Evolutionary conservation across 495 filamentous ascomycete genomes (phyloP).

Genomic region (Penicillium cosmopolitanum): DNA sequence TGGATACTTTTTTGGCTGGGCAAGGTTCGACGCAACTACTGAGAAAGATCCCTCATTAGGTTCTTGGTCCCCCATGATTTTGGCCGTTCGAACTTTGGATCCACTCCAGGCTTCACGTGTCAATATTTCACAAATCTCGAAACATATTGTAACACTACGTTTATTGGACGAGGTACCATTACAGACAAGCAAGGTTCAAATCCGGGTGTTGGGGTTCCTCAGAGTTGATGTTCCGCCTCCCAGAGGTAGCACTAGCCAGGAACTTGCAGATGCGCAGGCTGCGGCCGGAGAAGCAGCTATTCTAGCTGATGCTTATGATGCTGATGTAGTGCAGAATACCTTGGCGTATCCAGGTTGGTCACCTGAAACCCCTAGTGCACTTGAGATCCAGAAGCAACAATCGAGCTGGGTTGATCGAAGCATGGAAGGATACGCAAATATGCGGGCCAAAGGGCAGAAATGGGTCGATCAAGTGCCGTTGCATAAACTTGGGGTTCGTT

Average conservation of each 20-base stretch:
- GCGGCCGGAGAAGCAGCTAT: slow-evolving; percentile 43
- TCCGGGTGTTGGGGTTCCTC: slow-evolving; percentile 58
- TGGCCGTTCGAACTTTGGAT: slow-evolving; percentile 48
- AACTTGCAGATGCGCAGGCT: slow-evolving; percentile 34
- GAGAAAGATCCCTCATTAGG: slow-evolving; percentile 15
- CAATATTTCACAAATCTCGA: slow-evolving; percentile 45
- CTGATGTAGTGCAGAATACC: slow-evolving; percentile 49
- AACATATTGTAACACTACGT: slow-evolving; percentile 46
- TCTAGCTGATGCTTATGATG: slow-evolving; percentile 52
- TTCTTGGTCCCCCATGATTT: slow-evolving; percentile 57
- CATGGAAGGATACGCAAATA: slow-evolving; percentile 41
- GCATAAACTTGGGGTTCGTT: slow-evolving; percentile 59
- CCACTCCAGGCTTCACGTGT: slow-evolving; percentile 41
- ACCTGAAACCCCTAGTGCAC: slow-evolving; percentile 30
- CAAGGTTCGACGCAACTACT: slow-evolving; percentile 35
- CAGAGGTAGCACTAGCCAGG: slow-evolving; percentile 25
- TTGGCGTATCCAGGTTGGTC: slow-evolving; percentile 60
- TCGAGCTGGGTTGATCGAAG: slow-evolving; percentile 35
- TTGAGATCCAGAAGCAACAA: slow-evolving; percentile 28
- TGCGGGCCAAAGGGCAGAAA: slow-evolving; percentile 47
- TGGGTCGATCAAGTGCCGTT: slow-evolving; percentile 57
- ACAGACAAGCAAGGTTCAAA: slow-evolving; percentile 42
- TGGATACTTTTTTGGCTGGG: slow-evolving; percentile 69
- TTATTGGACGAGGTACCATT: slow-evolving; percentile 47
- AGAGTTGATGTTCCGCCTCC: slow-evolving; percentile 34